Conservation (phyloP, 495 filamentous ascomycete species). For the Daldinia grandis region DNA sequence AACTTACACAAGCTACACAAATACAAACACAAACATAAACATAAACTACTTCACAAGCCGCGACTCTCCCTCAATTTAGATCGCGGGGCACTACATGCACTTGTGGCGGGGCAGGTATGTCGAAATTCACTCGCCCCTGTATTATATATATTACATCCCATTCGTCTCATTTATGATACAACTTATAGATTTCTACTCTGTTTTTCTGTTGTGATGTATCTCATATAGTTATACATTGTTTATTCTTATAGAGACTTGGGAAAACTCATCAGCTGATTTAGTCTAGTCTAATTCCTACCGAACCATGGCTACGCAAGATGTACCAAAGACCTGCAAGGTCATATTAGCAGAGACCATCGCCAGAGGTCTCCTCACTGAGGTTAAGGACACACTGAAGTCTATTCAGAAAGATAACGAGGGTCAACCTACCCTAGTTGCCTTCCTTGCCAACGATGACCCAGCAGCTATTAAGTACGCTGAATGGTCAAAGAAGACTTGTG, state of each 20-base stretch:
- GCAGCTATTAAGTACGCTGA: conserved; percentile 92
- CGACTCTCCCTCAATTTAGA: conserved; percentile 17
- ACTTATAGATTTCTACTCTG: neutral
- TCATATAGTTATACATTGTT: neutral
- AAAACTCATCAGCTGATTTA: conserved; percentile 7
- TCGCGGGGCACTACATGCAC: conserved; percentile 24
- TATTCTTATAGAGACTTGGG: neutral
- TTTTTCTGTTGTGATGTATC: neutral
- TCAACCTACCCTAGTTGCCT: conserved; percentile 83
- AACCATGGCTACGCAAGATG: conserved; percentile 53
- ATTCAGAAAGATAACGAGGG: conserved; percentile 59
- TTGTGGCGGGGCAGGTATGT: conserved; percentile 37
- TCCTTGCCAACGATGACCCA: conserved; percentile 90
- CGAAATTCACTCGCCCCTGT: conserved; percentile 27
- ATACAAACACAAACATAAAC: neutral
- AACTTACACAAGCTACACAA: conserved; percentile 7
- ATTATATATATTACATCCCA: neutral
- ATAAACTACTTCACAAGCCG: neutral
- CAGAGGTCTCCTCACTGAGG: conserved; percentile 78
- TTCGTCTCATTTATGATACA: neutral
- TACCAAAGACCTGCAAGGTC: conserved; percentile 83
- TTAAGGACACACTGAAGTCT: conserved; percentile 72
- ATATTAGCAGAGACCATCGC: conserved; percentile 86
- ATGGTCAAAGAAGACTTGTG: conserved; percentile 95
- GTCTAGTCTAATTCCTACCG: conserved; percentile 7